Conservation (phyloP, 208 protist genomes). For the Crithidia thermophila region DNA sequence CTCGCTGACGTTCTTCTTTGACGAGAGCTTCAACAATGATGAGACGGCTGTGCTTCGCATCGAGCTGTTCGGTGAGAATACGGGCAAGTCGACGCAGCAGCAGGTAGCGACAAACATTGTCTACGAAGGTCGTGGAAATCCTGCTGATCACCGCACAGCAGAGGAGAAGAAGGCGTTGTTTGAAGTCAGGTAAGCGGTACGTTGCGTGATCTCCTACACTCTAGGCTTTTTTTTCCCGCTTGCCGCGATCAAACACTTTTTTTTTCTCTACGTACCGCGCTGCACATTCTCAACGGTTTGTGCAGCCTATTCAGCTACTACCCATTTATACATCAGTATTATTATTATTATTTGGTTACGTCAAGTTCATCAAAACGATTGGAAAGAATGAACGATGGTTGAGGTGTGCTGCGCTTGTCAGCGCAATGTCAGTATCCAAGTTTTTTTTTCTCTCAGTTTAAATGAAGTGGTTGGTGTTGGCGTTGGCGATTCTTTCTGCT, state of each 20-base stretch:
- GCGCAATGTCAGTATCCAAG: too few species aligned
- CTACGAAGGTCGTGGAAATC: slow-evolving; percentile 81
- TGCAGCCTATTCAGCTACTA: too few species aligned
- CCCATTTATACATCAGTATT: too few species aligned
- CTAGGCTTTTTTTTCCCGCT: neutral
- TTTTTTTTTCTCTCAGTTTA: too few species aligned
- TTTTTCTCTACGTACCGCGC: too few species aligned
- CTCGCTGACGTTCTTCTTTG: slow-evolving; percentile 69
- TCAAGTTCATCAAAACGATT: too few species aligned
- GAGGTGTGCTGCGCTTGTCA: too few species aligned
- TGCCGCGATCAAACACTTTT: too few species aligned
- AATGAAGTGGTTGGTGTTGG: neutral
- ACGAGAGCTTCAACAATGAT: slow-evolving; percentile 71
- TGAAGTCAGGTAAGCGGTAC: slow-evolving; percentile 24
- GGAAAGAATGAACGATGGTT: too few species aligned
- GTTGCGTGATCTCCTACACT: neutral
- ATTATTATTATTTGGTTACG: too few species aligned
- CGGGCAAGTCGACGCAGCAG: slow-evolving; percentile 59
- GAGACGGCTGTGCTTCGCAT: slow-evolving; percentile 84
- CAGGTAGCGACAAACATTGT: slow-evolving; percentile 85
- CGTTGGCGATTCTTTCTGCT: neutral
- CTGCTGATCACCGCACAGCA: slow-evolving; percentile 72
- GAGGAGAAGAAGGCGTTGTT: slow-evolving; percentile 57
- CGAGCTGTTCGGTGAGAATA: slow-evolving; percentile 82
- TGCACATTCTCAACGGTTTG: too few species aligned